These are phyloP conservation scores for Tetradesmus lagerheimii DNA, from an alignment of 139 green algal species.

Conservation along the genomic window DNA sequence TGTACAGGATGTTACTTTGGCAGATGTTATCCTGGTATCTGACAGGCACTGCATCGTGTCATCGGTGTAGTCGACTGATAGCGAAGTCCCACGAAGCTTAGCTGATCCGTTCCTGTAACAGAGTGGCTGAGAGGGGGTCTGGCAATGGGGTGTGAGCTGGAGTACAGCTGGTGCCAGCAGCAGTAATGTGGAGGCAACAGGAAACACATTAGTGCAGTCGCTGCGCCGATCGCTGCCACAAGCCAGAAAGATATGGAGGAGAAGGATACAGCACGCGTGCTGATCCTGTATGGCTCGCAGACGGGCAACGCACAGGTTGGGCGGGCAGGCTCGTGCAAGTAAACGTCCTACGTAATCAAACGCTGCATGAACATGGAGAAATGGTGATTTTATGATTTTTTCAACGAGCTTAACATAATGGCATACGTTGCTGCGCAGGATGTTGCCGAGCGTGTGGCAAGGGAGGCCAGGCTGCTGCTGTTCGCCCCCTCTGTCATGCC, in stretches of 20 bases:
- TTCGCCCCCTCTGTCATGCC: conserved; percentile 65
- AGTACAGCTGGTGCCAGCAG: no score
- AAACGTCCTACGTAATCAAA: background rate
- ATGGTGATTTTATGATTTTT: no score
- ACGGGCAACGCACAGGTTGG: conserved; percentile 92
- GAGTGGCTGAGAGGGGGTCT: no score
- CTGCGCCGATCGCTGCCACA: background rate
- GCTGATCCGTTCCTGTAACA: no score
- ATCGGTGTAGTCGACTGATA: no score
- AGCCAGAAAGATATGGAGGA: background rate
- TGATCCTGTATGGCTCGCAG: conserved; percentile 91
- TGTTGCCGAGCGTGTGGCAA: conserved; percentile 88
- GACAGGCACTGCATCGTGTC: no score
- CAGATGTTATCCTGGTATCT: no score
- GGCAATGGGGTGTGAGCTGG: no score
- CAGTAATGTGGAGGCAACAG: background rate
- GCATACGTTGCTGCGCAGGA: conserved; percentile 73
- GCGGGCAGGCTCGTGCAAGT: background rate
- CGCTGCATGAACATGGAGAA: background rate
- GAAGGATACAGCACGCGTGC: conserved; percentile 43
- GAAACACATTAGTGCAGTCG: background rate
- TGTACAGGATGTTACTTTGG: no score
- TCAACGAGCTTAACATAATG: no score
- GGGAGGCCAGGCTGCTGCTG: conserved; percentile 73
- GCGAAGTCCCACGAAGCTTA: no score